Conservation (phyloP, 1,284 basidiomycete species). For the Heliocybe sulcata region DNA sequence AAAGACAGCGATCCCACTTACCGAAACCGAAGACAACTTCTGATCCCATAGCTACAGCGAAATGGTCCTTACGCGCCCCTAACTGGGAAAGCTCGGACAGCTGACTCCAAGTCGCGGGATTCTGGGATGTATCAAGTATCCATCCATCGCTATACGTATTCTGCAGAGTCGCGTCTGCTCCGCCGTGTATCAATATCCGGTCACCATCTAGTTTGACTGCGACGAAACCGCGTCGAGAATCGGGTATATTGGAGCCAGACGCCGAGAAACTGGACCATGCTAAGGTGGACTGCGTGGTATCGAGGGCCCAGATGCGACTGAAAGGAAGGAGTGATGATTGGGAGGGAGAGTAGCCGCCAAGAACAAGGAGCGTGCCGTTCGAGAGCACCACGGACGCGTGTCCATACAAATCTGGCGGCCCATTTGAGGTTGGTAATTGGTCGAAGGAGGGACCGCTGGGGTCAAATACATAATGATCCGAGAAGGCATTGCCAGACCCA, state of each 20-base stretch:
- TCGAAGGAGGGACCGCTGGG: conserved; percentile 44
- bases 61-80: conserved; percentile 65
- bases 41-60: conserved; percentile 52
- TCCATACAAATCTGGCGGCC: conserved; percentile 63
- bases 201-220: conserved; percentile 44
- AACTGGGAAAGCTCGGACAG: conserved; percentile 45
- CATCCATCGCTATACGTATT: conserved; percentile 64
- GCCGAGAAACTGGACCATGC: conserved; percentile 46
- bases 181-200: conserved; percentile 71
- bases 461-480: conserved; percentile 61
- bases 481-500: conserved; percentile 58
- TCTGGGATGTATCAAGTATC: conserved; percentile 57
- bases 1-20: conserved; percentile 28
- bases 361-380: conserved; percentile 64
- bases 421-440: conserved; percentile 42
- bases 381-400: conserved; percentile 62
- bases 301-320: conserved; percentile 54
- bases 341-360: conserved; percentile 65
- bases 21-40: conserved; percentile 76
- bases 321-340: conserved; percentile 44
- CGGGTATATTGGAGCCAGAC: conserved; percentile 36
- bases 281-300: conserved; percentile 41
- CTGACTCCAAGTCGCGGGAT: conserved; percentile 48
- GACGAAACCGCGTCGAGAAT: conserved; percentile 63
- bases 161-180: conserved; percentile 53